Percentiles rank a stretch among this genome's conserved stretches.
These are phyloP conservation scores for Globisporangium okanoganense DNA, from an alignment of 352 stramenopile genomes.

Conservation along the genomic window DNA sequence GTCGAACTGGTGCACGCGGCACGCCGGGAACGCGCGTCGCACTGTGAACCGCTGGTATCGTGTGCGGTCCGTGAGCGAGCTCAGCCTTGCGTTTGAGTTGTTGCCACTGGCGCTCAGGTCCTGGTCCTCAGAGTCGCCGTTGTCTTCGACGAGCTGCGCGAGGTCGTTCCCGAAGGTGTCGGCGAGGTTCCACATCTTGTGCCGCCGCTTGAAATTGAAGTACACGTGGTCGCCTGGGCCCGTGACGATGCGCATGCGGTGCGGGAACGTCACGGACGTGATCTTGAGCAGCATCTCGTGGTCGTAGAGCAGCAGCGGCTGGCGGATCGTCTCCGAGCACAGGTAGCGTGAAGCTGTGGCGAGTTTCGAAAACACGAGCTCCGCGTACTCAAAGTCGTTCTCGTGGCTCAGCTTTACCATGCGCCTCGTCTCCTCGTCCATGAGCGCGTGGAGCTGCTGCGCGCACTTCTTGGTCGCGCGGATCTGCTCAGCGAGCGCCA, in stretches of 20 bases:
- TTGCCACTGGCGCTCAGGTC: neutral
- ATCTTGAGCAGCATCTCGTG: constrained; percentile 24
- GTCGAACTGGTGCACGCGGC: constrained; percentile 21
- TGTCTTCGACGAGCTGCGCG: constrained; percentile 13
- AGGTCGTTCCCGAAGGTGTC: constrained; percentile 25
- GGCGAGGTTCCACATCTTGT: constrained; percentile 14
- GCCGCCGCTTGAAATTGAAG: constrained; percentile 14
- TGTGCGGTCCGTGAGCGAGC: neutral
- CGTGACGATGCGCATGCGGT: constrained; percentile 14
- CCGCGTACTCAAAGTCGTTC: constrained; percentile 20
- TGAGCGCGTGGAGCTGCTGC: constrained; percentile 15
- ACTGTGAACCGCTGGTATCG: constrained; percentile 15
- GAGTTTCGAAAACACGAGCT: constrained; percentile 20
- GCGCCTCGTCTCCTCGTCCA: constrained; percentile 17
- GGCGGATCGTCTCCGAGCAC: constrained; percentile 20
- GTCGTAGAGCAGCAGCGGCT: constrained; percentile 24
- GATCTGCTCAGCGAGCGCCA: constrained; percentile 10
- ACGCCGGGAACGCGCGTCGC: constrained; percentile 22
- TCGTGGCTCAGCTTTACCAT: constrained; percentile 11
- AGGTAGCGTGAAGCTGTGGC: constrained; percentile 21
- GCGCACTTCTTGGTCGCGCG: constrained; percentile 8
- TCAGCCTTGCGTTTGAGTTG: neutral
- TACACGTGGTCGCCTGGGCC: constrained; percentile 19
- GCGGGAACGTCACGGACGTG: constrained; percentile 13
- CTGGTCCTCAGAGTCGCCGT: neutral